Conservation (phyloP, 768 basidiomycete species). For the Multifurca ochricompacta region DNA sequence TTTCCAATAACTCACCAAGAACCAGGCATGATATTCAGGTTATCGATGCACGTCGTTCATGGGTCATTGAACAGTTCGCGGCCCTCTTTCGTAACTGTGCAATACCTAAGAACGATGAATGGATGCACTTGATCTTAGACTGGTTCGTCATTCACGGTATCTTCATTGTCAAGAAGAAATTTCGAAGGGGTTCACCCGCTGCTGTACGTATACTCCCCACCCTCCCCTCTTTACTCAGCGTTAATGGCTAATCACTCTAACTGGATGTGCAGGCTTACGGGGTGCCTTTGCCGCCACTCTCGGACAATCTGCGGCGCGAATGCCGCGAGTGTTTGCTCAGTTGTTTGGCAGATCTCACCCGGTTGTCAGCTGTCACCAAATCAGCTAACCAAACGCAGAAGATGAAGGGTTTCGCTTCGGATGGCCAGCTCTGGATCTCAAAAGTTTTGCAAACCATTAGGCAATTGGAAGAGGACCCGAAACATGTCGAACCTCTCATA, state of each 20-base stretch:
- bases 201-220: conserved; percentile 41
- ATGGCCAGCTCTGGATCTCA: conserved; percentile 76
- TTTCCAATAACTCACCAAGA: background rate
- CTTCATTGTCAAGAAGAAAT: conserved; percentile 67
- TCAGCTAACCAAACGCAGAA: conserved; percentile 46
- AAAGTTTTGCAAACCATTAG: conserved; percentile 52
- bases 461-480: conserved; percentile 53
- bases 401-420: conserved; percentile 51
- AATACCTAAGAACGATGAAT: conserved; percentile 72
- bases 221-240: too few relatives aligned
- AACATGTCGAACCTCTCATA: conserved; percentile 50
- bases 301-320: conserved; percentile 57
- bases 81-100: conserved; percentile 71
- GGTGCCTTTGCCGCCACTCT: conserved; percentile 59
- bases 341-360: conserved; percentile 66
- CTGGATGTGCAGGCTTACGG: conserved; percentile 43
- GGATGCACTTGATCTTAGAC: conserved; percentile 67
- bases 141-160: conserved; percentile 80
- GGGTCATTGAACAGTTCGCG: conserved; percentile 83
- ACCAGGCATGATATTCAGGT: conserved; percentile 38
- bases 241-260: background rate
- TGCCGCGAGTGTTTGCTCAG: conserved; percentile 66
- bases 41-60: conserved; percentile 53
- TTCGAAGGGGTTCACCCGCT: conserved; percentile 50
- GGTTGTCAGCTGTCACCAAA: conserved; percentile 44